Base-by-base conservation (phyloP, 305 asterid species). In the Solanum hybrid region DNA sequence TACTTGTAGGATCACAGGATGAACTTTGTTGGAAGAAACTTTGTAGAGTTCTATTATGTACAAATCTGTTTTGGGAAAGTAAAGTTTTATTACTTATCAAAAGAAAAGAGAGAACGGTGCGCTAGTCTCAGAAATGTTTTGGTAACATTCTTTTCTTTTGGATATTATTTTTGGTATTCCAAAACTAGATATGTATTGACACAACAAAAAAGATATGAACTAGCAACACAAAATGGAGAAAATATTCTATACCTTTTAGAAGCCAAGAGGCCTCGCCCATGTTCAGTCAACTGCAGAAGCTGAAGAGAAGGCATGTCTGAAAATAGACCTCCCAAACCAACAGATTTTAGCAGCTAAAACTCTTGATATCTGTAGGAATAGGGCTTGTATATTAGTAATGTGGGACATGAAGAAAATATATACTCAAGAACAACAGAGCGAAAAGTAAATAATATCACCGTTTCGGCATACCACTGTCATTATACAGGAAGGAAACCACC, bases 221-320 rank as follows among this genome's bases (percentile, higher is more conserved):
- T 72, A 79, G 12, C 45, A 89, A 31, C 57, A 79, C 37, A 57
- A 33, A 32, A 86, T 31, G 91, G 82, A 70, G 85, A 61, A 78
- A 89, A 82, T 88, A 92, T 90, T 38, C 75, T 45, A 89, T 89
- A 96, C 99, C 98, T 96, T 94, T 98, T 96, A n/a, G 99, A 96
- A 91, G 98, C 94, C 94, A 97, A 88, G 92, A 97, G 95, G 88
- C 97, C 96, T 90, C 98, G 96, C 38, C 99, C 99, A 93, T 92
- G 99, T 91, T 97, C 98, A 78, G 99, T 97, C 93, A 97, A 93
- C 95, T 95, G 98, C 92, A 97, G 93, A 93, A 97, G 98, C 95
- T 97, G 99, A 93, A 96, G 99, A 85, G 99, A 96, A 90, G 97
- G 96, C 99, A 97, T 97, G 80, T 89, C 91, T 83, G 87, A 76